A percentile compares a stretch with the other conserved stretches of the same genome.
Evolutionary conservation across 2,329 filamentous ascomycete species (phyloP).

Genomic region (Botrytis medusae): DNA sequence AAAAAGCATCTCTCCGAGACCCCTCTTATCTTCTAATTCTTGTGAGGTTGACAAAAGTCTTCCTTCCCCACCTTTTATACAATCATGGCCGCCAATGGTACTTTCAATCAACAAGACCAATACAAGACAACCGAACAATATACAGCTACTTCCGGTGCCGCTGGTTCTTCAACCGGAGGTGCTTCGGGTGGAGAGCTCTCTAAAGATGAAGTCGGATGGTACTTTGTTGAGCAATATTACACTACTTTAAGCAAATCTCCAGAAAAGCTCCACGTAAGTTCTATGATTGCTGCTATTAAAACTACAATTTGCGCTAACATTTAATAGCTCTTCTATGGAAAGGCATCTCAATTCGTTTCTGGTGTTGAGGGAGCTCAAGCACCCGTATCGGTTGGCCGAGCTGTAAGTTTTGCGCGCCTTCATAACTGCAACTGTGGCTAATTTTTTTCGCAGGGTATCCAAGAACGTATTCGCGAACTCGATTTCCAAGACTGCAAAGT

Average conservation of each 20-base stretch:
- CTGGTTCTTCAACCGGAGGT: conserved; percentile 37
- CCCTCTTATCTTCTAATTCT: conserved; percentile 25
- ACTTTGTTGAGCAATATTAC: conserved; percentile 99
- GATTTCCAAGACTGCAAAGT: conserved; percentile 98
- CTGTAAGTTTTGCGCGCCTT: conserved; percentile 56
- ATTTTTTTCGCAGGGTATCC: conserved; percentile 67
- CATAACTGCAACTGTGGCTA: conserved; percentile 24
- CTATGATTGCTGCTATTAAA: neutral
- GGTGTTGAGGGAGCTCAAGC: conserved; percentile 88
- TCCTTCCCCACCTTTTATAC: conserved; percentile 28
- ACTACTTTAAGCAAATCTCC: conserved; percentile 93
- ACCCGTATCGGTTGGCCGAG: conserved; percentile 81
- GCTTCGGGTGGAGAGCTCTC: conserved; percentile 51
- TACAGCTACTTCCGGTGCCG: conserved; percentile 37
- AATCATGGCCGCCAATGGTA: conserved; percentile 41
- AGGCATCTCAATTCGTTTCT: conserved; percentile 91
- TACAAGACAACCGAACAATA: conserved; percentile 41
- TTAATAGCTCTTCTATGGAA: conserved; percentile 83
- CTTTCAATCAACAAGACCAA: conserved; percentile 40
- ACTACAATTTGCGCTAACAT: conserved; percentile 26
- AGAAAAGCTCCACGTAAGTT: conserved; percentile 80
- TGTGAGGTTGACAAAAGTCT: conserved; percentile 30
- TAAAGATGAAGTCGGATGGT: conserved; percentile 98
- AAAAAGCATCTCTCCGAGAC: conserved; percentile 3
- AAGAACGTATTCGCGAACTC: conserved; percentile 88